Evolutionary conservation across 768 basidiomycete genomes (phyloP).

Genomic region (Boletus insuetus): DNA sequence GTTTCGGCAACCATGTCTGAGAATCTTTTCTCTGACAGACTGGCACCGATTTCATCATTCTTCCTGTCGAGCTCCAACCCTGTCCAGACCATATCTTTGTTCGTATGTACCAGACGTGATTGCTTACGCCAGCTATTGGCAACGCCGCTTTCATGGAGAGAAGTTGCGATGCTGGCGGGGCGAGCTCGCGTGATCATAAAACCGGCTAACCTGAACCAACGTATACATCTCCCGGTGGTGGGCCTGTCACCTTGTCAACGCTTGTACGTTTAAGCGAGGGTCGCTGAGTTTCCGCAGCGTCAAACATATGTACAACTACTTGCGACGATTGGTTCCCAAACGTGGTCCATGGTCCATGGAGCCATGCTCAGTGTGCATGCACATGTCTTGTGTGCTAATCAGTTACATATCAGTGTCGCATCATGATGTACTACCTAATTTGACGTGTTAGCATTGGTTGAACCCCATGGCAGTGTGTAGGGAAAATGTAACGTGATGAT

Average conservation of each 20-base stretch:
- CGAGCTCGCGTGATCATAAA: conserved; percentile 7
- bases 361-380: no score
- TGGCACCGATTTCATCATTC: not conserved
- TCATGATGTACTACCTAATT: not conserved
- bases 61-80: no score
- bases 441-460: not conserved
- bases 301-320: not conserved
- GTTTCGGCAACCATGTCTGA: conserved; percentile 17
- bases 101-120: not conserved
- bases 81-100: not conserved
- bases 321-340: not conserved
- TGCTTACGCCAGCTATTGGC: not conserved
- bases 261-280: not conserved
- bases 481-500: not conserved
- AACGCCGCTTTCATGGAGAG: not conserved
- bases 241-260: conserved; percentile 3
- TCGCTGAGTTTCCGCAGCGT: not conserved
- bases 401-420: conserved; percentile 9
- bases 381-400: not conserved
- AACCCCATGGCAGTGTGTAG: not conserved
- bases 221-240: not conserved
- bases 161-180: not conserved
- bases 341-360: not conserved
- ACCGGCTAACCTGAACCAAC: not conserved
- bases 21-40: no score